A percentile compares a stretch with the other conserved stretches of the same genome.
phyloP scores from a whole-genome alignment of 2,329 filamentous ascomycete genomes.

The Coniosporium tulheliwenetii region DNA sequence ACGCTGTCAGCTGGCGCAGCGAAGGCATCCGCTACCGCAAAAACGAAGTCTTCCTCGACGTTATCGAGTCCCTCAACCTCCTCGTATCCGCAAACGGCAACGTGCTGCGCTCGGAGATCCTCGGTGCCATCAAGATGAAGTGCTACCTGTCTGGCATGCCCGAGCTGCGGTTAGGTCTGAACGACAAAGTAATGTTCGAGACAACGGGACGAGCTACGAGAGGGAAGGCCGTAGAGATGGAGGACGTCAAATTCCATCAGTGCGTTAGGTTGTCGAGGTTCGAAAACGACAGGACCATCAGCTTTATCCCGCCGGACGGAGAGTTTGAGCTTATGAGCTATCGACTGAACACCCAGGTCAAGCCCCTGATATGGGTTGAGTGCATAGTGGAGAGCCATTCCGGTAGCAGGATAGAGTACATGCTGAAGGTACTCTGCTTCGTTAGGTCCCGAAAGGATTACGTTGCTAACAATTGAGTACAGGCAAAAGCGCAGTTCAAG shows the following conservation, averaged over 20 bases:
- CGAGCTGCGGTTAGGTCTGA: constrained; percentile 80
- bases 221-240: constrained; percentile 98
- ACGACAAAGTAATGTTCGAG: constrained; percentile 99
- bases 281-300: constrained; percentile 97
- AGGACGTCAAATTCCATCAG: constrained; percentile 98
- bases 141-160: constrained; percentile 98
- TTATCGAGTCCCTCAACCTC: constrained; percentile 90
- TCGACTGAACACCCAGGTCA: constrained; percentile 94
- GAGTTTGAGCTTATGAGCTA: constrained; percentile 99
- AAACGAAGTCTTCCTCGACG: constrained; percentile 98
- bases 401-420: constrained; percentile 92
- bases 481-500: constrained; percentile 94
- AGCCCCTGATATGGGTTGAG: constrained; percentile 97
- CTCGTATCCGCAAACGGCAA: constrained; percentile 90
- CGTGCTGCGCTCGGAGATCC: constrained; percentile 86
- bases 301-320: constrained; percentile 94
- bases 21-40: constrained; percentile 97
- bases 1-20: constrained; percentile 93
- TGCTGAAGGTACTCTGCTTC: constrained; percentile 57
- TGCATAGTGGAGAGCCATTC: constrained; percentile 94
- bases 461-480: background rate
- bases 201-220: constrained; percentile 85
- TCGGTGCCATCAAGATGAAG: constrained; percentile 98
- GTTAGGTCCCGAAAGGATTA: background rate
- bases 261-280: constrained; percentile 91